Evolutionary conservation across 805 yeast species (phyloP), one percentile per base, ranked within the genome.

Genomic region (Candida tibetensis): DNA sequence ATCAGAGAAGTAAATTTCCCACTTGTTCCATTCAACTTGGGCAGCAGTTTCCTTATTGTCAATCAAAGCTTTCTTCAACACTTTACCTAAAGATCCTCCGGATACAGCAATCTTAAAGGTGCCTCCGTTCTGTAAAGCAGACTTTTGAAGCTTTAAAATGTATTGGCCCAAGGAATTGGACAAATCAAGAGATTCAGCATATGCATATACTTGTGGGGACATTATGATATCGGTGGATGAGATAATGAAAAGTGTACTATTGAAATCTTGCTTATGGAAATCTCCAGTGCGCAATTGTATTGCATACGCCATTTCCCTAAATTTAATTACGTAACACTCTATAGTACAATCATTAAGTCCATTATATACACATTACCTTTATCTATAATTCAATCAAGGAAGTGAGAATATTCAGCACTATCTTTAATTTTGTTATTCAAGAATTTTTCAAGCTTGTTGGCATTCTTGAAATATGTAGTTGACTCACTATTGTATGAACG

Each of bases 381-480:
- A n/a, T n/a, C n/a, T n/a, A n/a, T n/a, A n/a, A n/a, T n/a, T 5
- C 28, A 77, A 22, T 86, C 95, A 17, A 85, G 79, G 48, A 79
- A 72, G 49, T 85, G 91, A 8, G 95, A 76, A 60, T 89, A 93
- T 55, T 93, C 99, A 2, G 97, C 95, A 43, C 84, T 78, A 53
- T 93, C 99, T 57, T 83, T 84, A 37, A 93, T 73, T 60, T 91
- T 89, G 21, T 74, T 64, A 53, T 79, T 79, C 66, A 93, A 77
- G 52, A 89, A 90, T 64, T 89, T 91, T 63, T 93, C 99, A 53
- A 93, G 72, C 58, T 91, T 87, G 48, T 81, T 87, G 15, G 99
- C 99, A 64, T 91, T 89, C 62, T 93, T 93, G 71, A 74, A 93
- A 61, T 93, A 93, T 0, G 99, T 90, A 3, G 99, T 93, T 26